Percentiles rank a stretch among this genome's conserved stretches.
Conservation (phyloP, 495 filamentous ascomycete genomes). For the Chlorociboria aeruginascens region DNA sequence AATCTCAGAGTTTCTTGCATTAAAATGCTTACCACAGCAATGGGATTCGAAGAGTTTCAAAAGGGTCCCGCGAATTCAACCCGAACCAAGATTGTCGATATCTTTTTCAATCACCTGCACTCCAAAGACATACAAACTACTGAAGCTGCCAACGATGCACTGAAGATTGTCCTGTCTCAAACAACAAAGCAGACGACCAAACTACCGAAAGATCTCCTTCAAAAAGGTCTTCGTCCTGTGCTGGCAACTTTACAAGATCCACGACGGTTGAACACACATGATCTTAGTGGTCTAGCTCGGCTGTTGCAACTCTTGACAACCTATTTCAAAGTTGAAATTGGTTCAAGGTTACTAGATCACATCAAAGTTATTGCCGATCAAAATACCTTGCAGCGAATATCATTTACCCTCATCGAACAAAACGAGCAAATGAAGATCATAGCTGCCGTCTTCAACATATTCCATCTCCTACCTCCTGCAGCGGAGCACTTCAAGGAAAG, state of each 20-base stretch:
- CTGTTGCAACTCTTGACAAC: conserved; percentile 85
- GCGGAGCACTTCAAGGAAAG: conserved; percentile 84
- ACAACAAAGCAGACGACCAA: conserved; percentile 89
- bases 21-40: conserved; percentile 80
- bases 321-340: conserved; percentile 99
- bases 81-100: conserved; percentile 73
- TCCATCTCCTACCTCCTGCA: conserved; percentile 81
- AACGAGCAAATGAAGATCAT: conserved; percentile 85
- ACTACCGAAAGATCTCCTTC: conserved; percentile 86
- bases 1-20: conserved; percentile 90
- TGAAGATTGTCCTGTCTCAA: conserved; percentile 73
- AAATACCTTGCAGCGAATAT: conserved; percentile 69
- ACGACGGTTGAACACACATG: conserved; percentile 76
- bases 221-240: conserved; percentile 88
- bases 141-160: conserved; percentile 79
- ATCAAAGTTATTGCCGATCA: conserved; percentile 84
- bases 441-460: conserved; percentile 87
- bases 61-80: conserved; percentile 58
- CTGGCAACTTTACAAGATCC: conserved; percentile 93
- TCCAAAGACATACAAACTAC: conserved; percentile 85
- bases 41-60: conserved; percentile 81
- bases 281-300: conserved; percentile 81
- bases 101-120: conserved; percentile 97
- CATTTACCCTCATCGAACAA: conserved; percentile 88
- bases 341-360: conserved; percentile 78